Base-by-base conservation (phyloP, 2,329 filamentous ascomycete genomes). In the Penicillium sp. region DNA sequence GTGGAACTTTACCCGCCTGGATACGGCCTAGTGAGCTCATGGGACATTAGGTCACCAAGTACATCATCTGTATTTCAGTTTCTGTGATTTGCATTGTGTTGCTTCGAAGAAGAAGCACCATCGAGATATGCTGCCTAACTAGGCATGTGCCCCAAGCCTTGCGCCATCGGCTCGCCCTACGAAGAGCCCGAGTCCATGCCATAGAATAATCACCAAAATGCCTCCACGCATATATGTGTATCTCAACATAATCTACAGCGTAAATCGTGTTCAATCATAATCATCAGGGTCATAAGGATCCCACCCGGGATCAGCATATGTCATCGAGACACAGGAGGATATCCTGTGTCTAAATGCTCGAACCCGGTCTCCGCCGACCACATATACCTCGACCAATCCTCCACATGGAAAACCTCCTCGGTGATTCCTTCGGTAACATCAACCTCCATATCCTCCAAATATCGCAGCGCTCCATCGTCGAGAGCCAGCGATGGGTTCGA, bases 351-450 rank as follows among this genome's bases (percentile, higher is more conserved):
- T 46, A 64, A 46, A 57, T 61, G 59, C 47, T 63, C 61, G 16
- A 63, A 60, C 28, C 61, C 61, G 3, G 54, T 64, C 49, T 64
- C 60, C 8, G 60, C 53, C 23, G 61, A 61, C 60, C 60, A 64
- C 58, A 64, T 61, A 50, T 61, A 64, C 36, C 61, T 47, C 9
- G 61, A 61, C 61, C 61, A 64, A 51, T 64, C 61, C 44, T 64
- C 60, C 12, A 64, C 60, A 45, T 58, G 54, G 21, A 61, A 64
- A 12, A 51, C 42, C 4, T 61, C 60, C 18, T 62, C 61, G 15
- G 53, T 34, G 46, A 64, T 38, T 2, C 56, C 56, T 28, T 53
- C 58, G 1, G 53, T 53, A 12, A 61, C 8, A 52, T 62, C 60
- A 45, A 64, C 29, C 33, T 62, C 55, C 59, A 61, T 56, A 38